Evolutionary conservation across 176 grass and related monocot genomes (phyloP).

Genomic region (Avena eriantha): DNA sequence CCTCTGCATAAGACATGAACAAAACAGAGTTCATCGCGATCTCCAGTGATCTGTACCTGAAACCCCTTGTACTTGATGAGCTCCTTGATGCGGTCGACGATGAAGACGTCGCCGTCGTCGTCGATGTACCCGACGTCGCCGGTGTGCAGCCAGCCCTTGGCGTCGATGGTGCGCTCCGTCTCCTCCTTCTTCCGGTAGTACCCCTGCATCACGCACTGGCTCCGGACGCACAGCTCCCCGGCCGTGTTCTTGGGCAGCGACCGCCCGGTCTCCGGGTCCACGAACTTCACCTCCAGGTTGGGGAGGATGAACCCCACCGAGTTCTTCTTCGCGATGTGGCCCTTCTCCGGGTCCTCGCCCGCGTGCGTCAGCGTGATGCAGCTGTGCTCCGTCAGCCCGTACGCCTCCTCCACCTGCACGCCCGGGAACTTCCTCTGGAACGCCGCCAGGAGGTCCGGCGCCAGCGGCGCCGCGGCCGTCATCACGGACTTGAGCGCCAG

Average conservation of each 20-base stretch:
- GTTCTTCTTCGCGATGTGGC: slow-evolving; percentile 62
- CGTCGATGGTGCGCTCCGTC: slow-evolving; percentile 76
- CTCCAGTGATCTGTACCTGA: slow-evolving; percentile 44
- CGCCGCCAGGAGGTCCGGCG: slow-evolving; percentile 62
- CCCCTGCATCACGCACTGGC: slow-evolving; percentile 90
- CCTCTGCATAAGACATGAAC: neutral
- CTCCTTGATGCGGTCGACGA: slow-evolving; percentile 86
- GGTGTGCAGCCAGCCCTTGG: slow-evolving; percentile 81
- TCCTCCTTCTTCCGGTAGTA: slow-evolving; percentile 82
- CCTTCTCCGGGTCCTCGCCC: slow-evolving; percentile 44
- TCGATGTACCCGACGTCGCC: slow-evolving; percentile 95
- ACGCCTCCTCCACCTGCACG: slow-evolving; percentile 89
- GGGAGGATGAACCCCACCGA: slow-evolving; percentile 91
- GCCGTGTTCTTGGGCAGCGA: slow-evolving; percentile 77
- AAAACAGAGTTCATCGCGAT: neutral
- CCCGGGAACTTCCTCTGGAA: slow-evolving; percentile 71
- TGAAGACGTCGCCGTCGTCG: slow-evolving; percentile 86
- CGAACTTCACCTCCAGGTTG: slow-evolving; percentile 92
- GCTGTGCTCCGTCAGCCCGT: slow-evolving; percentile 92
- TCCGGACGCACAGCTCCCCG: slow-evolving; percentile 78
- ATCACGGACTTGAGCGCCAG: slow-evolving; percentile 73
- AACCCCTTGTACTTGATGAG: slow-evolving; percentile 98
- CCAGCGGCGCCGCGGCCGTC: slow-evolving; percentile 81
- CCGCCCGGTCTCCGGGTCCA: slow-evolving; percentile 63
- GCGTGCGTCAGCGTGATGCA: slow-evolving; percentile 89